phyloP scores from a whole-genome alignment of 768 basidiomycete genomes.

The Leccinum fibrillosum region DNA sequence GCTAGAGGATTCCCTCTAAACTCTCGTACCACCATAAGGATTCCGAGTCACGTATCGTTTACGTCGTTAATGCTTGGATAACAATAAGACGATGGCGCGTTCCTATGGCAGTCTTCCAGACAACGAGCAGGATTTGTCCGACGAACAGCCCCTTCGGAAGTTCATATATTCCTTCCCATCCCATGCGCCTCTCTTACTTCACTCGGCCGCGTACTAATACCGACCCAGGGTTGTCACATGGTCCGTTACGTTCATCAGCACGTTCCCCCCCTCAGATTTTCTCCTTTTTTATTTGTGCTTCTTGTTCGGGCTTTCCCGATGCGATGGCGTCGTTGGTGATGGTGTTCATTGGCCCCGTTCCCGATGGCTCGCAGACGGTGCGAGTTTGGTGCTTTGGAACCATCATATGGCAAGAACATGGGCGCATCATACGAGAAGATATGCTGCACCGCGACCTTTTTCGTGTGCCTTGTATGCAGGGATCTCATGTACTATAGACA shows the following conservation, averaged over 20 bases:
- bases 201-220: background rate
- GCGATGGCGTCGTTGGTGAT: background rate
- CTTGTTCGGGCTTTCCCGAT: background rate
- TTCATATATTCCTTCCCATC: background rate
- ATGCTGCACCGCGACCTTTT: too few relatives aligned
- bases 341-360: background rate
- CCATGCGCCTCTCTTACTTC: background rate
- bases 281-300: background rate
- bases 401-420: conserved; percentile 10
- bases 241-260: background rate
- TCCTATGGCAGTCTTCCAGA: background rate
- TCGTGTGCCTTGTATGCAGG: background rate
- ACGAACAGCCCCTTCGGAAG: background rate
- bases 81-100: background rate
- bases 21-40: background rate
- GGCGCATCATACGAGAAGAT: background rate
- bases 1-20: too few relatives aligned
- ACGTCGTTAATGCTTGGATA: background rate
- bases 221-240: background rate
- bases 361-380: conserved; percentile 55
- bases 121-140: background rate
- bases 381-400: conserved; percentile 53
- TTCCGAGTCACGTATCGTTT: too few relatives aligned
- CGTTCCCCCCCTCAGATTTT: conserved; percentile 46
- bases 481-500: background rate